phyloP scores from a whole-genome alignment of 345 rosid genomes.

The Hibiscus tridactylites region DNA sequence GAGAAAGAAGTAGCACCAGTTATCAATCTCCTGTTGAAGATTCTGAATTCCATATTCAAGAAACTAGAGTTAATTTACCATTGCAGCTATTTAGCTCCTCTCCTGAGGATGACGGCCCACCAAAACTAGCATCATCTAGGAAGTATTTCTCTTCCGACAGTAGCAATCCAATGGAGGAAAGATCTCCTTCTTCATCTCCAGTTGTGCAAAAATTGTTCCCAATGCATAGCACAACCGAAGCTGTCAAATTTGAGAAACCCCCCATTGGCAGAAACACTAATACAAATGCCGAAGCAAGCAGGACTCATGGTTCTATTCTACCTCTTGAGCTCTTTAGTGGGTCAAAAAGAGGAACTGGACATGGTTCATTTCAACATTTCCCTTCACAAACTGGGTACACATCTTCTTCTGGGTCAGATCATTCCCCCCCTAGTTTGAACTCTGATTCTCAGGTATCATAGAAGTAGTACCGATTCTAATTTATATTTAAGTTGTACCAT shows the following conservation, averaged over 20 bases:
- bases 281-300: slow-evolving; percentile 33
- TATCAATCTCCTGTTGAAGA: slow-evolving; percentile 65
- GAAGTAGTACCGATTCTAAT: neutral
- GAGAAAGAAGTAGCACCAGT: slow-evolving; percentile 67
- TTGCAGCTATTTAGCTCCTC: slow-evolving; percentile 76
- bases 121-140: slow-evolving; percentile 54
- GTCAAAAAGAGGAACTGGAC: slow-evolving; percentile 35
- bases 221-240: slow-evolving; percentile 50
- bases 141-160: slow-evolving; percentile 89
- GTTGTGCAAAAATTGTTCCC: slow-evolving; percentile 70
- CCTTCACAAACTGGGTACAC: slow-evolving; percentile 60
- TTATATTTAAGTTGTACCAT: neutral
- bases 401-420: slow-evolving; percentile 88
- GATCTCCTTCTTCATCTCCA: slow-evolving; percentile 78
- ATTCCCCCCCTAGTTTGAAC: slow-evolving; percentile 68
- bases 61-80: slow-evolving; percentile 49
- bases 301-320: slow-evolving; percentile 24
- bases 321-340: slow-evolving; percentile 73
- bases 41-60: slow-evolving; percentile 58
- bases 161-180: slow-evolving; percentile 70
- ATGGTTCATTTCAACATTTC: slow-evolving; percentile 39
- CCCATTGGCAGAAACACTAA: slow-evolving; percentile 29
- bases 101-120: slow-evolving; percentile 61
- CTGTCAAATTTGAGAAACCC: slow-evolving; percentile 42
- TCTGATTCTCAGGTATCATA: slow-evolving; percentile 67